These are phyloP conservation scores for Ehretia macrophylla DNA, from an alignment of 257 asterid genomes.

Conservation along the genomic window DNA sequence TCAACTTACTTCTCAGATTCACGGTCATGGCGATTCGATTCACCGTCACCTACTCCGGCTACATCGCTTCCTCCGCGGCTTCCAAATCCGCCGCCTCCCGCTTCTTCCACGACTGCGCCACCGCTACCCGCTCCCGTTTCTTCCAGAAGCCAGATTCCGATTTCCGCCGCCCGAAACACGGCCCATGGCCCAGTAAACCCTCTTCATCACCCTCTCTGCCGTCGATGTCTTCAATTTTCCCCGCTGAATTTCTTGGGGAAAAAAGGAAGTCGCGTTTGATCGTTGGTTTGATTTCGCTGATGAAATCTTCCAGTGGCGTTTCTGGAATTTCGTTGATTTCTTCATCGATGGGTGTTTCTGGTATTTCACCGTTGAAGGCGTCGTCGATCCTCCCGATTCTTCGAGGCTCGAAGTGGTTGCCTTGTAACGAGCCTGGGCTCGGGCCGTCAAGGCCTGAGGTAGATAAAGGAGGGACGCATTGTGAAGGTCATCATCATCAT, in stretches of 20 bases:
- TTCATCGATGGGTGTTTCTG: constrained; percentile 27
- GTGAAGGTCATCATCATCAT: not conserved
- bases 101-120: constrained; percentile 1
- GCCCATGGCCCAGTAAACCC: not conserved
- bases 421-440: constrained; percentile 41
- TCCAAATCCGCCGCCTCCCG: constrained; percentile 18
- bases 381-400: constrained; percentile 51
- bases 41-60: constrained; percentile 76
- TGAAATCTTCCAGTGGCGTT: not conserved
- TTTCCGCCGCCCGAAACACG: not conserved
- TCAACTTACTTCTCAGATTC: constrained; percentile 28
- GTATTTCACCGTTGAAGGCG: constrained; percentile 60
- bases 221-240: not conserved
- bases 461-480: constrained; percentile 53
- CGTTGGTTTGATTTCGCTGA: not conserved
- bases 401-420: constrained; percentile 69
- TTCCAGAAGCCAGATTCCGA: constrained; percentile 45
- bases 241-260: not conserved
- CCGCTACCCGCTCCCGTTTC: constrained; percentile 26
- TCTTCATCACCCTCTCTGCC: not conserved
- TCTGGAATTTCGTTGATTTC: not conserved
- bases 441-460: constrained; percentile 29
- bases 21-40: constrained; percentile 75
- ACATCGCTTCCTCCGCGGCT: constrained; percentile 23
- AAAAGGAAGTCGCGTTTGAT: not conserved